Evolutionary conservation across 495 filamentous ascomycete species (phyloP).

Genomic region (Recurvomyces mirabilis): DNA sequence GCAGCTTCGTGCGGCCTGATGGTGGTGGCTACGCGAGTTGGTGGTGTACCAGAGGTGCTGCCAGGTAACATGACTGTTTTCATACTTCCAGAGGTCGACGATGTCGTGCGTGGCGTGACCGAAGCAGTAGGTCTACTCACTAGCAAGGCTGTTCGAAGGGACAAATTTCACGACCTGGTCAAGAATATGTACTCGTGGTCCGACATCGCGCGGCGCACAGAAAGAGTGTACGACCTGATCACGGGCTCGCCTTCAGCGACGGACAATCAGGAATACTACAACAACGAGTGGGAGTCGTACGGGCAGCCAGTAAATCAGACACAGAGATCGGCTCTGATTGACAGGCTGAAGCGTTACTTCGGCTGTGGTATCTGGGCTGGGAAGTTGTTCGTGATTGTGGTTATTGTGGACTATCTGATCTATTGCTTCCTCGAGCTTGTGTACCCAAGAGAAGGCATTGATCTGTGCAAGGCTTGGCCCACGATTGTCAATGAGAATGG

Average conservation of each 20-base stretch:
- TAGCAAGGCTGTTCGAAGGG: constrained; percentile 76
- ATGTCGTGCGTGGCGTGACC: constrained; percentile 71
- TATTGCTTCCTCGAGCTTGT: constrained; percentile 78
- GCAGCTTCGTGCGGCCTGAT: constrained; percentile 91
- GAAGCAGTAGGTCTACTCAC: constrained; percentile 69
- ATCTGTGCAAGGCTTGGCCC: constrained; percentile 84
- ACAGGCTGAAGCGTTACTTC: constrained; percentile 89
- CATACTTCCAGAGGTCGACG: constrained; percentile 84
- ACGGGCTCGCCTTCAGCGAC: constrained; percentile 68
- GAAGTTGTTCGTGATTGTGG: constrained; percentile 90
- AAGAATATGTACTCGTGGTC: constrained; percentile 98
- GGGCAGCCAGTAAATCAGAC: constrained; percentile 64
- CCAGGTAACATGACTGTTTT: constrained; percentile 92
- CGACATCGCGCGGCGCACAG: constrained; percentile 82
- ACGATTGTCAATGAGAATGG: not conserved
- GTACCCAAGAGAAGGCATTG: constrained; percentile 74
- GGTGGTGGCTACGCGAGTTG: constrained; percentile 91
- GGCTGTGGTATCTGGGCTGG: constrained; percentile 99
- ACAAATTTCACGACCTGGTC: constrained; percentile 90
- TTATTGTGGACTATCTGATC: constrained; percentile 84
- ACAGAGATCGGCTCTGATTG: constrained; percentile 62
- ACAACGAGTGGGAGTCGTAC: constrained; percentile 50
- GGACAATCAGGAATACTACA: constrained; percentile 74
- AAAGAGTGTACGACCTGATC: constrained; percentile 90
- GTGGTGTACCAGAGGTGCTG: constrained; percentile 90